A percentile compares a stretch with the other conserved stretches of the same genome.
Evolutionary conservation across 345 rosid species (phyloP).

Genomic region (Pseudoturritis turrita): DNA sequence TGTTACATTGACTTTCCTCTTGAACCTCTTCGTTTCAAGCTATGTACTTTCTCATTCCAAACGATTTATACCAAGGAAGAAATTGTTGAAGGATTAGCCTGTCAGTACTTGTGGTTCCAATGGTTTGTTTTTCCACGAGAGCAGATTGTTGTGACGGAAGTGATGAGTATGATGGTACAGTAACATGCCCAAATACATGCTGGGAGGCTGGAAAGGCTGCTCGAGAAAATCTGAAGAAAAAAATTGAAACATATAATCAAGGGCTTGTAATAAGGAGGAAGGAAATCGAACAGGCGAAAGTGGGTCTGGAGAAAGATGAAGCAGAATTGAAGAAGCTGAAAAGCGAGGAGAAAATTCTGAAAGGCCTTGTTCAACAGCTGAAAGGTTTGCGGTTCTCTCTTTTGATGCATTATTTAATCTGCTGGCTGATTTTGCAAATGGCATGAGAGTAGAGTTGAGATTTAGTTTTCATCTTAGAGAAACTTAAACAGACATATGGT

Average conservation of each 20-base stretch:
- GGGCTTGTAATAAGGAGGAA: slow-evolving; percentile 52
- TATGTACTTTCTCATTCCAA: slow-evolving; percentile 1
- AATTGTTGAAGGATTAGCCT: not conserved
- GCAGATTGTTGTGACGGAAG: slow-evolving; percentile 99
- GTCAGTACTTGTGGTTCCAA: not conserved
- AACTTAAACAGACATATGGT: not conserved
- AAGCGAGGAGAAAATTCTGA: slow-evolving; percentile 69
- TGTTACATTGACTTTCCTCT: slow-evolving; percentile 3
- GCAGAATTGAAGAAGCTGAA: slow-evolving; percentile 63
- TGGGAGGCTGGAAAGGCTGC: slow-evolving; percentile 96
- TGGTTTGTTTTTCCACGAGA: not conserved
- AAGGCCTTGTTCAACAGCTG: slow-evolving; percentile 69
- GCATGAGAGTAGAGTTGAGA: not conserved
- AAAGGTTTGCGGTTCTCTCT: slow-evolving; percentile 45
- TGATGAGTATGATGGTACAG: slow-evolving; percentile 81
- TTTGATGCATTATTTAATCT: not conserved
- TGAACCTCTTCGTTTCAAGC: not conserved
- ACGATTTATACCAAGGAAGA: not conserved
- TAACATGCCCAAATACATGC: slow-evolving; percentile 74
- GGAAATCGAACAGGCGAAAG: slow-evolving; percentile 57
- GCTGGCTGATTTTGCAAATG: not conserved
- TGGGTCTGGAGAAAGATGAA: slow-evolving; percentile 63
- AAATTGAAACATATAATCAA: slow-evolving; percentile 56
- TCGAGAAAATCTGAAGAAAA: slow-evolving; percentile 60
- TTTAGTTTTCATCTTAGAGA: not conserved